Evolutionary conservation across 1,284 basidiomycete genomes (phyloP), one percentile per base, ranked within the genome.

Genomic region (Neotropicomus parvogracilis): DNA sequence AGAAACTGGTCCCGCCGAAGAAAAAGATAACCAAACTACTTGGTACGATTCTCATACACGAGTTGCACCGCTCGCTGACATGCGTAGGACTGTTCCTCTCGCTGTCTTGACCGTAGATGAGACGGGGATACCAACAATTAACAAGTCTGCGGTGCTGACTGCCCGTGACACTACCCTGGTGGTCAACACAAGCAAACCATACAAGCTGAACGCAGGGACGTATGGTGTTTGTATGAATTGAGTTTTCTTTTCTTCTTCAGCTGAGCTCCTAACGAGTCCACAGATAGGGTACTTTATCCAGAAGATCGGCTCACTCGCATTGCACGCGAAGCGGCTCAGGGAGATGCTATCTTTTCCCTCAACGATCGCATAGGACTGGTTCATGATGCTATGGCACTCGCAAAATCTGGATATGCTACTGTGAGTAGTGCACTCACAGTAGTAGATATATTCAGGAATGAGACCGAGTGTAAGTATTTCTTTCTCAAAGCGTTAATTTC

Each of bases 181-280:
- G 17, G 63, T 97, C 28, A 83, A 89, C 64, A 83, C 79, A 4
- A 81, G 69, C 64, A 83, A 79, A 62, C 76, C 84, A 20, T 88
- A 83, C 69, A 97, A 97, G 71, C 74, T 99, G 52, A 99, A 98
- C 65, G 87, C 85, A 13, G 88, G 86, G 46, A 94, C 92, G 2
- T 80, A 82, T 47, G 94, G 95, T 58, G 90, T 97, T 60, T 98
- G 89, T 90, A 59, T 58, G 88, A 73, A 21, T 34, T 16, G 46
- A 12, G 4, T 39, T 16, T 40, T 31, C 32, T 27, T 34, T 39
- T 14, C 28, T 29, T n/a, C 13, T 35, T 40, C 50, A 38, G 29
- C 16, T 29, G 20, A 14, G 24, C 17, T 31, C 40, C 44, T 52
- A 10, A 53, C n/a, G 16, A 20, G n/a, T 36, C 10, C 20, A n/a